Evolutionary conservation across 1,284 basidiomycete species (phyloP).

Genomic region (Fistulina hepatica): DNA sequence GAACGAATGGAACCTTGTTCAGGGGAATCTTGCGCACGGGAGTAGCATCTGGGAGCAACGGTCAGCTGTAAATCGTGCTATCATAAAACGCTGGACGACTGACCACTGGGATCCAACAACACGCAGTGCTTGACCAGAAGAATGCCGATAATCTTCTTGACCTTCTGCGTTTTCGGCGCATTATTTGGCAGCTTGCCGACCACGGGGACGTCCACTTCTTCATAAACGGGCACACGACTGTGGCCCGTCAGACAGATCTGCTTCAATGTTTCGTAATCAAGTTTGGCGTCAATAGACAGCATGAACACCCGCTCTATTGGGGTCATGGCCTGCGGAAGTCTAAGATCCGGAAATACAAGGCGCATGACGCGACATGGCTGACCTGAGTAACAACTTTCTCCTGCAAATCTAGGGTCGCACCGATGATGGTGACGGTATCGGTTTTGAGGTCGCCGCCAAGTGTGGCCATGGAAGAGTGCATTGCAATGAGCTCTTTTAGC

Average conservation of each 20-base stretch:
- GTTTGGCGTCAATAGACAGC: conserved; percentile 68
- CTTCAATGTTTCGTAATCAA: conserved; percentile 71
- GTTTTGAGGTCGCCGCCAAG: conserved; percentile 62
- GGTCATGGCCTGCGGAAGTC: conserved; percentile 58
- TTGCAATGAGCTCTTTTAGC: conserved; percentile 63
- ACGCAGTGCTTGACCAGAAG: conserved; percentile 83
- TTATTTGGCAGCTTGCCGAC: conserved; percentile 20
- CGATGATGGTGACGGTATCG: conserved; percentile 69
- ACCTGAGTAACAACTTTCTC: conserved; percentile 58
- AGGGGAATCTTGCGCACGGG: conserved; percentile 71
- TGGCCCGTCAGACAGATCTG: conserved; percentile 71
- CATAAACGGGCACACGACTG: conserved; percentile 66
- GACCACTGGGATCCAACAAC: conserved; percentile 79
- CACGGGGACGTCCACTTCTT: conserved; percentile 47
- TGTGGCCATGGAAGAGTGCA: conserved; percentile 48
- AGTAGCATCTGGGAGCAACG: conserved; percentile 44
- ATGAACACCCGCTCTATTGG: conserved; percentile 73
- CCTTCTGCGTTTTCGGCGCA: conserved; percentile 31
- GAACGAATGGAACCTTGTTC: conserved; percentile 79
- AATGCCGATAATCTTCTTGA: conserved; percentile 74
- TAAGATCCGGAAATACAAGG: background rate
- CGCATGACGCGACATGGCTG: conserved; percentile 21
- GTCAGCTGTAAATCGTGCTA: background rate
- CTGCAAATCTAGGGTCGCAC: conserved; percentile 64
- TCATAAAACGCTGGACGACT: conserved; percentile 7